These are phyloP conservation scores for Kokia cookei DNA, from an alignment of 441 rosid species.

Conservation along the genomic window DNA sequence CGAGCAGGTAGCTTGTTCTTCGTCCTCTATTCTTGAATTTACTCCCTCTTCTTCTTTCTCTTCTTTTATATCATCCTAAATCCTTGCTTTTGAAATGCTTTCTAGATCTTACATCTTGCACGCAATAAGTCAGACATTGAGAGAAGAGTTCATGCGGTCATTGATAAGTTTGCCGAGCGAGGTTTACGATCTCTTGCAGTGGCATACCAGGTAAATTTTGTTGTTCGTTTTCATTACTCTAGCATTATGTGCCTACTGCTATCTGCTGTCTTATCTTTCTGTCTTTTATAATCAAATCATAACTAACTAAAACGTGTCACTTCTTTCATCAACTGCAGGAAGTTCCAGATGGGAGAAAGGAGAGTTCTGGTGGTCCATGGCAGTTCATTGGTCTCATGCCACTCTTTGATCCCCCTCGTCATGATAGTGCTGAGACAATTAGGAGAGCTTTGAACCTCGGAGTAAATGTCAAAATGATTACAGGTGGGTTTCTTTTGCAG, in stretches of 20 bases:
- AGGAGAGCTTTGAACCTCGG: slow-evolving; percentile 92
- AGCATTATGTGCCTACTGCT: not conserved
- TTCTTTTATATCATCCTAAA: slow-evolving; percentile 5
- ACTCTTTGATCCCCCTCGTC: slow-evolving; percentile 97
- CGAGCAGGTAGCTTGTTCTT: slow-evolving; percentile 62
- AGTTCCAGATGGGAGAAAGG: slow-evolving; percentile 85
- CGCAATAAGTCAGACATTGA: slow-evolving; percentile 83
- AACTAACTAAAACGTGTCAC: not conserved
- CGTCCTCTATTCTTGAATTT: not conserved
- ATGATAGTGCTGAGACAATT: slow-evolving; percentile 95
- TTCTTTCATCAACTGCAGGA: slow-evolving; percentile 40
- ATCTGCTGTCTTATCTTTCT: not conserved
- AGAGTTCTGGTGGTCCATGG: slow-evolving; percentile 90
- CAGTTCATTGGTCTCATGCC: slow-evolving; percentile 94
- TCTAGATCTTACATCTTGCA: slow-evolving; percentile 79
- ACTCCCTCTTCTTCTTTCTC: not conserved
- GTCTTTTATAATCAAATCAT: not conserved
- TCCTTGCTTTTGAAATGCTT: slow-evolving; percentile 7
- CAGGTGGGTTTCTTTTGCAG: slow-evolving; percentile 38
- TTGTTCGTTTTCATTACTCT: not conserved
- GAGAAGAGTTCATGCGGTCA: slow-evolving; percentile 82
- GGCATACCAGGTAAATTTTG: slow-evolving; percentile 66
- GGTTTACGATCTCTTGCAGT: slow-evolving; percentile 96
- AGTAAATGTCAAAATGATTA: slow-evolving; percentile 95
- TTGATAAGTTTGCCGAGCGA: slow-evolving; percentile 91